Evolutionary conservation across 148 eudicot species (phyloP).

Genomic region (Chenopodium formosanum): DNA sequence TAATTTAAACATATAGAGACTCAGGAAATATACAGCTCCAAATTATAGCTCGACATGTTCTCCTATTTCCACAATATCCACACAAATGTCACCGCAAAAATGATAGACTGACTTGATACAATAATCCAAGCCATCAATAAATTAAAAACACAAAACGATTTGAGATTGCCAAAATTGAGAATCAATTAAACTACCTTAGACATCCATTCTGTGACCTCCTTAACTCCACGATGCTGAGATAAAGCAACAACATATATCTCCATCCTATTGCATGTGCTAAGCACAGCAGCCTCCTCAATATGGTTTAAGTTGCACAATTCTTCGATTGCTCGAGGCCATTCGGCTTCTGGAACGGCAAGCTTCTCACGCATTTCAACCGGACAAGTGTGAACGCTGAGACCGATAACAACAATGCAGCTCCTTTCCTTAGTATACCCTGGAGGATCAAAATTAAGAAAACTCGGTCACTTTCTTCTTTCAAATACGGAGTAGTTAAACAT

Average conservation of each 20-base stretch:
- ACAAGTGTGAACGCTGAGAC: slow-evolving; percentile 79
- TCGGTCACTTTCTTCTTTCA: too few species aligned
- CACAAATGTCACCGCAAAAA: neutral
- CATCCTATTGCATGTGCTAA: slow-evolving; percentile 94
- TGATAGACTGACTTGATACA: neutral
- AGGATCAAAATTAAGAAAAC: neutral
- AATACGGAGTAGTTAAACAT: too few species aligned
- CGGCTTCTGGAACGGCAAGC: slow-evolving; percentile 98
- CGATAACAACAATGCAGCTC: slow-evolving; percentile 91
- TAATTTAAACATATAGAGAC: neutral
- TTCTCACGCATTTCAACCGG: slow-evolving; percentile 97
- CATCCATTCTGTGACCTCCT: slow-evolving; percentile 99
- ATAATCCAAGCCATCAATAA: neutral
- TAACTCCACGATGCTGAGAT: slow-evolving; percentile 92
- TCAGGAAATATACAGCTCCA: neutral
- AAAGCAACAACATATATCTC: slow-evolving; percentile 96
- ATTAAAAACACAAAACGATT: neutral
- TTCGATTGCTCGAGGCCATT: slow-evolving; percentile 91
- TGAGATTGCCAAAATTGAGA: neutral
- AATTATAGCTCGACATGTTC: neutral
- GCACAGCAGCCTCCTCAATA: slow-evolving; percentile 96
- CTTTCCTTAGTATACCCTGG: slow-evolving; percentile 92
- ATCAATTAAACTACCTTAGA: slow-evolving; percentile 55
- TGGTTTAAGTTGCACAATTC: slow-evolving; percentile 88
- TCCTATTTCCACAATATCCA: neutral